phyloP scores from a whole-genome alignment of 345 rosid genomes.

The Raphanus raphanistrum region DNA sequence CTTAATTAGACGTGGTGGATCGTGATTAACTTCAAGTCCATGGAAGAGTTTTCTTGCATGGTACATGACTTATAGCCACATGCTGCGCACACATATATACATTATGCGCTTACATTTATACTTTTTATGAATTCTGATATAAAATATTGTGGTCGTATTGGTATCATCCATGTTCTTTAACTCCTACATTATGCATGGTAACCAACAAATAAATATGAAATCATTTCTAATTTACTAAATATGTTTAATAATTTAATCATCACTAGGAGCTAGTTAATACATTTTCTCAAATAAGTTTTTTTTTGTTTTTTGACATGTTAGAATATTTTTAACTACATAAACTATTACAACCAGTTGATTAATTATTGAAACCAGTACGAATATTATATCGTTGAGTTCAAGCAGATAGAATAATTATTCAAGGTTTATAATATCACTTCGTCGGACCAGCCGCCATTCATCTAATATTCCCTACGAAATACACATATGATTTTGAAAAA shows the following conservation, averaged over 20 bases:
- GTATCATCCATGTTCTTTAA: neutral
- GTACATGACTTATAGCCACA: conserved; percentile 19
- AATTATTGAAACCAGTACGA: neutral
- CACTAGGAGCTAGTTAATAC: neutral
- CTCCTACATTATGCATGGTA: neutral
- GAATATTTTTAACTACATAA: neutral
- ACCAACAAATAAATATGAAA: neutral
- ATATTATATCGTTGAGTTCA: neutral
- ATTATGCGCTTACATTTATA: neutral
- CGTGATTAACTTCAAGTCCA: conserved; percentile 27
- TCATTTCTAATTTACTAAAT: neutral
- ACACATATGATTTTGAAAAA: neutral
- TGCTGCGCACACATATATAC: neutral
- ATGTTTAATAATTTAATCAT: neutral
- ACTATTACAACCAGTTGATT: neutral
- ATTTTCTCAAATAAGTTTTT: neutral
- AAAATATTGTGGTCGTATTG: neutral
- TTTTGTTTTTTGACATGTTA: neutral
- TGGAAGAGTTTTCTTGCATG: conserved; percentile 36
- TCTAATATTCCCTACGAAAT: neutral
- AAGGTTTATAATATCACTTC: neutral
- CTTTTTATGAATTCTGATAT: neutral
- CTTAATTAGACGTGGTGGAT: conserved; percentile 35
- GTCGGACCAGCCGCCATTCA: neutral
- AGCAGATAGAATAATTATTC: neutral